A percentile compares a stretch with the other conserved stretches of the same genome.
These are phyloP conservation scores for Silene latifolia DNA, from an alignment of 148 eudicot genomes.

Conservation along the genomic window DNA sequence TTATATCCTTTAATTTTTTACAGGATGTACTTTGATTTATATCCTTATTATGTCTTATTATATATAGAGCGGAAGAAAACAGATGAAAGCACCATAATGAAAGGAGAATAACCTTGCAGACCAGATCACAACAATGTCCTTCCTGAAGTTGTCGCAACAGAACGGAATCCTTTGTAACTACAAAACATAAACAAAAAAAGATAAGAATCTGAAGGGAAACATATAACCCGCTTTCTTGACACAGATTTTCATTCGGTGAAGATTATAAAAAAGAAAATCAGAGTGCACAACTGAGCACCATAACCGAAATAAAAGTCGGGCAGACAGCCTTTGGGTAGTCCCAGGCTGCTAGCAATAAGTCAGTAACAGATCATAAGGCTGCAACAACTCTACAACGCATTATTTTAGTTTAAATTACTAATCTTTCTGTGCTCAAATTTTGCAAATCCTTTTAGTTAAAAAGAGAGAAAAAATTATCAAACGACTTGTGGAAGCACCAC, in stretches of 20 bases:
- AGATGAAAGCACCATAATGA: neutral
- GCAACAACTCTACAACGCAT: neutral
- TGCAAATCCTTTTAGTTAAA: neutral
- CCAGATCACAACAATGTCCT: constrained; percentile 45
- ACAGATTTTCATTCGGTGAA: neutral
- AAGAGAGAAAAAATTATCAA: neutral
- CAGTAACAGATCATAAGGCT: neutral
- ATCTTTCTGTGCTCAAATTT: neutral
- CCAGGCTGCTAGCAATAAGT: neutral
- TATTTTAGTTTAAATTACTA: neutral
- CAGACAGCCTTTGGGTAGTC: neutral
- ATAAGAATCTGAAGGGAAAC: neutral
- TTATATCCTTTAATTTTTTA: neutral
- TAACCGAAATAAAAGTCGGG: neutral
- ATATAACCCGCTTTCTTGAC: neutral
- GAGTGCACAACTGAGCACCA: neutral
- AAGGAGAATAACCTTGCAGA: constrained; percentile 63
- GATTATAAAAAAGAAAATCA: neutral
- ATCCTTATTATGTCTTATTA: no score
- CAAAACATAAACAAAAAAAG: constrained; percentile 16
- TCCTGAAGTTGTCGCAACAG: constrained; percentile 50
- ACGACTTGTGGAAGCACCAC: neutral
- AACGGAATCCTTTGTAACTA: constrained; percentile 40
- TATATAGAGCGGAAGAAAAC: neutral
- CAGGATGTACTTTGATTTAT: neutral